Conservation (phyloP, 2,329 filamentous ascomycete species). For the Colletotrichum graminicola region DNA sequence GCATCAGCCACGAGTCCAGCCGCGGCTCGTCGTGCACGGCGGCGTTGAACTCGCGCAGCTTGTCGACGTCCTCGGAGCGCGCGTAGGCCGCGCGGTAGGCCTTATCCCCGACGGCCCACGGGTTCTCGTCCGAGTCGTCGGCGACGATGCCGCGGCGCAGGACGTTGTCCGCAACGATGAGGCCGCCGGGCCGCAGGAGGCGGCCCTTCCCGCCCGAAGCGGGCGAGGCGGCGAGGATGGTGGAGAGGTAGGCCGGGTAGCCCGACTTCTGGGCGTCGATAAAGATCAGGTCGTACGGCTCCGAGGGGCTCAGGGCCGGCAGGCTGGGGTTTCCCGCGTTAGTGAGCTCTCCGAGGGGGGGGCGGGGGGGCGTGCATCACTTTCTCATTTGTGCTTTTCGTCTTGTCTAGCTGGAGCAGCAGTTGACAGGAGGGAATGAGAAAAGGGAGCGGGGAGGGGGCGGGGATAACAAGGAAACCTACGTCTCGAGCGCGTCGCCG, state of each 20-base stretch:
- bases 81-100: conserved; percentile 41
- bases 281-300: conserved; percentile 67
- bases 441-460: no score
- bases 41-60: conserved; percentile 44
- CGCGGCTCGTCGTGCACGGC: conserved; percentile 47
- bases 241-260: conserved; percentile 62
- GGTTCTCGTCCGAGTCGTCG: conserved; percentile 45
- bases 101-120: conserved; percentile 38
- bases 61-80: conserved; percentile 41
- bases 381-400: neutral
- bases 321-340: conserved; percentile 45
- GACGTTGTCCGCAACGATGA: conserved; percentile 68
- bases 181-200: conserved; percentile 61
- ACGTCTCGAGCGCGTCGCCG: conserved; percentile 62
- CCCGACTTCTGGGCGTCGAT: conserved; percentile 66
- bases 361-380: no score
- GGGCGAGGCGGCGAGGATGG: conserved; percentile 57
- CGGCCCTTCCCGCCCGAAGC: conserved; percentile 49
- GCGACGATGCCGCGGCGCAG: conserved; percentile 63
- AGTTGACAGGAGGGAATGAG: neutral
- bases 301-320: conserved; percentile 49
- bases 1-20: conserved; percentile 56
- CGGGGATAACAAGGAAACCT: conserved; percentile 44
- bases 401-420: neutral
- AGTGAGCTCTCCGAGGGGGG: neutral